phyloP scores from a whole-genome alignment of 805 yeast genomes.

The Yamadazyma sp. region DNA sequence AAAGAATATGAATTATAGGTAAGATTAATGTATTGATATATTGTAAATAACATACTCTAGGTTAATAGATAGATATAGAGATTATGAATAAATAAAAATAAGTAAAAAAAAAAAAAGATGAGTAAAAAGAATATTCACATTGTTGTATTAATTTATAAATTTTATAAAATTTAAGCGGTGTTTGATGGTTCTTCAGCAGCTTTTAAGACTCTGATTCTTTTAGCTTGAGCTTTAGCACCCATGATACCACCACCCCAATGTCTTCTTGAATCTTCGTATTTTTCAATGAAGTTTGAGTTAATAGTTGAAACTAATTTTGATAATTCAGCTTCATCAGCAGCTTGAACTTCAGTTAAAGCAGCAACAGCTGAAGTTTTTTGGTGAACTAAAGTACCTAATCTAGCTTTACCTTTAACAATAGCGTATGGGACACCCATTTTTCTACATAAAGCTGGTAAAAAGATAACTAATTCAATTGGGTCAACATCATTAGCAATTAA shows the following conservation, averaged over 20 bases:
- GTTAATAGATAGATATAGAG: too few species aligned
- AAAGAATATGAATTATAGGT: too few species aligned
- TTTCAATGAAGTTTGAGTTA: slow-evolving; percentile 88
- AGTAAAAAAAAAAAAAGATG: too few species aligned
- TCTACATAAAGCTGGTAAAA: slow-evolving; percentile 98
- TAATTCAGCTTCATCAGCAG: slow-evolving; percentile 93
- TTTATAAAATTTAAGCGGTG: slow-evolving; percentile 1
- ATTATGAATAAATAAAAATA: too few species aligned
- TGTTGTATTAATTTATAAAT: too few species aligned
- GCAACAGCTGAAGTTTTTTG: slow-evolving; percentile 96
- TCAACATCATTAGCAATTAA: slow-evolving; percentile 98
- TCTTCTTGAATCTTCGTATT: slow-evolving; percentile 93
- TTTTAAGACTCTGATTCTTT: slow-evolving; percentile 73
- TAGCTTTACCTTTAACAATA: slow-evolving; percentile 63
- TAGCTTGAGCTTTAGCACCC: slow-evolving; percentile 91
- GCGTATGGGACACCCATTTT: slow-evolving; percentile 99
- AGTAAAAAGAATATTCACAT: too few species aligned
- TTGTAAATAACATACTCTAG: too few species aligned
- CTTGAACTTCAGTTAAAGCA: slow-evolving; percentile 91
- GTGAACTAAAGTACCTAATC: slow-evolving; percentile 96
- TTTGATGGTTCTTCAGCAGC: slow-evolving; percentile 34
- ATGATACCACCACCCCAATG: slow-evolving; percentile 99
- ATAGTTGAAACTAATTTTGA: slow-evolving; percentile 91
- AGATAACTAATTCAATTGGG: slow-evolving; percentile 96
- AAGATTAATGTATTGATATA: too few species aligned